Base-by-base conservation (phyloP, 371 early-diverging fungal species). In the Capniomyces stellatus region DNA sequence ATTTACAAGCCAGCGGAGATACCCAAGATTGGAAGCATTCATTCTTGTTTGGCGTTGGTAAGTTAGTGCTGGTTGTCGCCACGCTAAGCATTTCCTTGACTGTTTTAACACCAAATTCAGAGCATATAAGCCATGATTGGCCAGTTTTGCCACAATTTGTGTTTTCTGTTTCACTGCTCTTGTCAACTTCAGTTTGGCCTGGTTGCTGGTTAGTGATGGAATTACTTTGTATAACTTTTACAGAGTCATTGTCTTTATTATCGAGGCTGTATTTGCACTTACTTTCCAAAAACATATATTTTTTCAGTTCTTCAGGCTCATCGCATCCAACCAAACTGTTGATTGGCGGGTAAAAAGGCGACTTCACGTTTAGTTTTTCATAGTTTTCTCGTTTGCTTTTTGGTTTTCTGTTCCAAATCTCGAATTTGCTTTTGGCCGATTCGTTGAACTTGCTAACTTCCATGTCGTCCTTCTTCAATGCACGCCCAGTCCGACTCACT, bases 361-460 rank as follows among this genome's bases (percentile, higher is more conserved):
- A 61, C n/a, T 53, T 35, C 3, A 71, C 60, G 19, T 62, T 64
- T 18, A 64, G 19, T 56, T 66, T 63, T 23, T 31, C 61, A 43
- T 66, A 78, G 57, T 74, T 76, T 23, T 62, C 48, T 28, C 75
- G 63, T 58, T 79, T 79, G 8, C 61, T 71, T 1, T 59, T 56
- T 23, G 70, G 70, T 19, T 65, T 63, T 21, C 56, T 55, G 29
- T 21, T n/a, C 68, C 68, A 67, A 48, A 51, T 52, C 23, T 24
- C 43, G 30, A 44, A 44, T 12, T 47, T 55, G 6, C 10, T 30
- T 3, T 3, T 13, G 0, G 28, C 47, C 24, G 12, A 23, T 3
- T 3, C 25, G 1, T 29, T 28, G 28, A 10, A 46, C 18, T 46
- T 18, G 8, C 18, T 28, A 28, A 25, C 18, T 46, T 10, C 10